Evolutionary conservation across 345 rosid genomes (phyloP).

Genomic region (Firmiana major): DNA sequence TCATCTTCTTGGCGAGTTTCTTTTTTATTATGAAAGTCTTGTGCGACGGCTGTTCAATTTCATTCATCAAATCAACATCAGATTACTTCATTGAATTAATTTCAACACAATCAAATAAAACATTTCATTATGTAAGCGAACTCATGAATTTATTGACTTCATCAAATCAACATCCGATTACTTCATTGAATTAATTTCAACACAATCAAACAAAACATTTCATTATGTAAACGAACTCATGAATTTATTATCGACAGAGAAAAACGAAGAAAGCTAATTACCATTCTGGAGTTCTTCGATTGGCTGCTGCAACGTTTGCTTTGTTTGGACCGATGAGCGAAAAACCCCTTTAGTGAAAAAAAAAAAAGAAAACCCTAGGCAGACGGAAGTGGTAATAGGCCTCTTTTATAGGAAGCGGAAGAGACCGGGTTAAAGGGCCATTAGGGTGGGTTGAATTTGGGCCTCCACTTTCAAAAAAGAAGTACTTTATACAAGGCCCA

Average conservation of each 20-base stretch:
- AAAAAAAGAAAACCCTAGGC: background rate
- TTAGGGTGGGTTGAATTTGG: background rate
- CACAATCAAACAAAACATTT: background rate
- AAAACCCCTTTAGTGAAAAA: background rate
- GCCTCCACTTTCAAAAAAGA: background rate
- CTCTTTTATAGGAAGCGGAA: background rate
- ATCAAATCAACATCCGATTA: background rate
- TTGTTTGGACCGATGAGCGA: background rate
- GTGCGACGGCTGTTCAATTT: conserved; percentile 74
- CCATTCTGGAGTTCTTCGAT: background rate
- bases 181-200: background rate
- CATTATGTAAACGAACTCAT: background rate
- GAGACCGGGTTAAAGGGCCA: background rate
- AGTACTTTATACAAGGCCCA: too few relatives aligned
- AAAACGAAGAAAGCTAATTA: background rate
- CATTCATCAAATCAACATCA: background rate
- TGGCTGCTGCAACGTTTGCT: background rate
- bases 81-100: background rate
- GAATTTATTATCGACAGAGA: background rate
- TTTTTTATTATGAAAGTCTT: conserved; percentile 76
- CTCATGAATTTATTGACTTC: background rate
- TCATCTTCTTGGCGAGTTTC: conserved; percentile 75
- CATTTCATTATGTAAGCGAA: background rate
- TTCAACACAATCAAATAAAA: background rate
- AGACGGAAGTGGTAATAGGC: background rate